A percentile compares a stretch with the other conserved stretches of the same genome.
Evolutionary conservation across 2,329 filamentous ascomycete species (phyloP).

Genomic region (Ophiostoma perfectum): DNA sequence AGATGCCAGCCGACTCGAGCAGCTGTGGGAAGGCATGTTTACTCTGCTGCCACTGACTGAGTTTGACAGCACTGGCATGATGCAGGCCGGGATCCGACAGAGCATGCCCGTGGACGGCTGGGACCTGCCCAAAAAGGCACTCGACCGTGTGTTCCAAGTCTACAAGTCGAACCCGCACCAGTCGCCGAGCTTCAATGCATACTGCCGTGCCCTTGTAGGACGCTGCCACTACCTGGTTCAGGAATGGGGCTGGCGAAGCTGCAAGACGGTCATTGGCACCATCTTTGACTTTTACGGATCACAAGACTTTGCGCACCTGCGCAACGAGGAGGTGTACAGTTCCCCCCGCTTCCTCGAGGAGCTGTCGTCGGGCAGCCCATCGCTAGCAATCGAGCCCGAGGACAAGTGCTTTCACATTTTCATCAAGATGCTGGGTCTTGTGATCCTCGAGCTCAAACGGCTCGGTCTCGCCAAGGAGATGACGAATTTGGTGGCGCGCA

Average conservation of each 20-base stretch:
- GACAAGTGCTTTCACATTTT: conserved; percentile 65
- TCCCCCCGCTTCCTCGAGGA: conserved; percentile 59
- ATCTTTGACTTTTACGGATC: conserved; percentile 65
- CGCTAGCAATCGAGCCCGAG: conserved; percentile 46
- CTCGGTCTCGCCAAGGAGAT: conserved; percentile 51
- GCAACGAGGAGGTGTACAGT: conserved; percentile 58
- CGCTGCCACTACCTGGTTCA: conserved; percentile 59
- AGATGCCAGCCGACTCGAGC: conserved; percentile 49
- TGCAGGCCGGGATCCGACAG: conserved; percentile 39
- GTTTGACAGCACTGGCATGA: conserved; percentile 51
- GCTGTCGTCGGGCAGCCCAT: conserved; percentile 41
- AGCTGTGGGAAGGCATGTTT: conserved; percentile 55
- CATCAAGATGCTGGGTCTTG: conserved; percentile 56
- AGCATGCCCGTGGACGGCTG: conserved; percentile 50
- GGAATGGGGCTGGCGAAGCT: conserved; percentile 61
- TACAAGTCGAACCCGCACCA: conserved; percentile 54
- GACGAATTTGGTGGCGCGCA: conserved; percentile 55
- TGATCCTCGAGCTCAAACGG: conserved; percentile 47
- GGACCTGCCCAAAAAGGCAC: conserved; percentile 51
- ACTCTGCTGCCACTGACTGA: conserved; percentile 56
- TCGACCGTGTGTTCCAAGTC: conserved; percentile 53
- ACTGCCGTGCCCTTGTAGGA: conserved; percentile 53
- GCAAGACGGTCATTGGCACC: conserved; percentile 51
- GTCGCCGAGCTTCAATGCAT: conserved; percentile 58
- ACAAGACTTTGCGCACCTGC: conserved; percentile 55